phyloP scores from a whole-genome alignment of 306 rosid genomes.

The Parietaria judaica region DNA sequence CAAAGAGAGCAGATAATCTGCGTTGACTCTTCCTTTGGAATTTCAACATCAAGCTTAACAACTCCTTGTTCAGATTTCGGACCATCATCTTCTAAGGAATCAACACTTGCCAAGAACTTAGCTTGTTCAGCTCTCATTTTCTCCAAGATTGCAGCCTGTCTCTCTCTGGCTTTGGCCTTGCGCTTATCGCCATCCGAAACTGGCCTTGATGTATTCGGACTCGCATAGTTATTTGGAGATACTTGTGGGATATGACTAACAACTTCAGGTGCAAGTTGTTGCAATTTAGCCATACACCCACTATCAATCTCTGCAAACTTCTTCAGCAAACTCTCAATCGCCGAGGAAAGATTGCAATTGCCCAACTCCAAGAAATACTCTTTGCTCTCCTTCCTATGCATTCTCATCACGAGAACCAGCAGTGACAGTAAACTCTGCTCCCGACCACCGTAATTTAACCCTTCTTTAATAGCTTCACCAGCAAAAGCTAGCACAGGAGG shows the following conservation, averaged over 20 bases:
- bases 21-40: conserved; percentile 44
- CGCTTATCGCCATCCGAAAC: conserved; percentile 78
- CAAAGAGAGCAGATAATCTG: conserved; percentile 87
- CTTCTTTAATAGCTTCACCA: conserved; percentile 43
- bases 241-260: conserved; percentile 38
- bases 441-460: conserved; percentile 42
- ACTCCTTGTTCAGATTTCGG: conserved; percentile 44
- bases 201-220: conserved; percentile 17
- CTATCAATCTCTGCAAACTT: conserved; percentile 72
- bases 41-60: conserved; percentile 28
- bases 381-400: conserved; percentile 44
- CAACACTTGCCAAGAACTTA: conserved; percentile 75
- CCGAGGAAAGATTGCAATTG: conserved; percentile 52
- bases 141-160: conserved; percentile 90
- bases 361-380: conserved; percentile 54
- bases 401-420: conserved; percentile 70
- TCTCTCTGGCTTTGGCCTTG: conserved; percentile 92
- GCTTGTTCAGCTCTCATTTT: conserved; percentile 90
- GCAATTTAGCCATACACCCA: conserved; percentile 58
- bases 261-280: conserved; percentile 71
- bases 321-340: conserved; percentile 68
- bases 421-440: conserved; percentile 79
- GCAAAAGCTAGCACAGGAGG: conserved; percentile 71
- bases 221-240: conserved; percentile 34
- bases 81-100: conserved; percentile 44